A percentile compares a stretch with the other conserved stretches of the same genome.
phyloP scores from a whole-genome alignment of 2,329 filamentous ascomycete species.

The Intubia oerlemansii region DNA sequence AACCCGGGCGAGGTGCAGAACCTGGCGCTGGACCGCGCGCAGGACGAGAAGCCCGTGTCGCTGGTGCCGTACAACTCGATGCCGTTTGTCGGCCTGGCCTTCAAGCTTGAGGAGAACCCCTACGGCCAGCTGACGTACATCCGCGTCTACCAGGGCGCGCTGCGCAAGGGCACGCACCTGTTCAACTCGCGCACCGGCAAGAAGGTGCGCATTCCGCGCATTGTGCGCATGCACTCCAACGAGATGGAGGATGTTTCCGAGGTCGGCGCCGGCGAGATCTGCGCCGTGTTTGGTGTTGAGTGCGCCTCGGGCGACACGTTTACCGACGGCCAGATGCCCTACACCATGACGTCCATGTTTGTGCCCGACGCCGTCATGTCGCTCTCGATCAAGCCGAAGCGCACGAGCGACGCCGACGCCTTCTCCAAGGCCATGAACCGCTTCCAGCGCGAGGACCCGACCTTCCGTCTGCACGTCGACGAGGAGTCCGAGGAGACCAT shows the following conservation, averaged over 20 bases:
- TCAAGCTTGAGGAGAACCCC: slow-evolving; percentile 98
- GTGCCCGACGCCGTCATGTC: slow-evolving; percentile 97
- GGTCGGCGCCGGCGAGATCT: slow-evolving; percentile 92
- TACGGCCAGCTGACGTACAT: slow-evolving; percentile 98
- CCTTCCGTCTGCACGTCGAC: slow-evolving; percentile 88
- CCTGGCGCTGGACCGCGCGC: slow-evolving; percentile 64
- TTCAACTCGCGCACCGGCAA: slow-evolving; percentile 90
- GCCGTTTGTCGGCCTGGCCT: slow-evolving; percentile 86
- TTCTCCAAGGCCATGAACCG: slow-evolving; percentile 98
- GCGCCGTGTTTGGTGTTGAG: slow-evolving; percentile 93
- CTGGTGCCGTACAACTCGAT: slow-evolving; percentile 84
- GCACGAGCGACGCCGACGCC: slow-evolving; percentile 74
- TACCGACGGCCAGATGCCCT: slow-evolving; percentile 78
- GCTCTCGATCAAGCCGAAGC: slow-evolving; percentile 89
- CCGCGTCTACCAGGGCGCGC: slow-evolving; percentile 83
- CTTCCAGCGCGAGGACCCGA: slow-evolving; percentile 95
- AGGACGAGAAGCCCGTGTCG: slow-evolving; percentile 60
- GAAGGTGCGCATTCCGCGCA: slow-evolving; percentile 89
- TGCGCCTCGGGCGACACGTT: slow-evolving; percentile 97
- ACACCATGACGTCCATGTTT: slow-evolving; percentile 96
- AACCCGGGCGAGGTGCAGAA: slow-evolving; percentile 83
- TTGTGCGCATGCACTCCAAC: slow-evolving; percentile 98
- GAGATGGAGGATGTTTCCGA: slow-evolving; percentile 95
- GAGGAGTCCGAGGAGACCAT: slow-evolving; percentile 88
- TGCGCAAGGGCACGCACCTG: slow-evolving; percentile 74